Conservation (phyloP, 768 basidiomycete genomes). For the Lentinula lateritia region DNA sequence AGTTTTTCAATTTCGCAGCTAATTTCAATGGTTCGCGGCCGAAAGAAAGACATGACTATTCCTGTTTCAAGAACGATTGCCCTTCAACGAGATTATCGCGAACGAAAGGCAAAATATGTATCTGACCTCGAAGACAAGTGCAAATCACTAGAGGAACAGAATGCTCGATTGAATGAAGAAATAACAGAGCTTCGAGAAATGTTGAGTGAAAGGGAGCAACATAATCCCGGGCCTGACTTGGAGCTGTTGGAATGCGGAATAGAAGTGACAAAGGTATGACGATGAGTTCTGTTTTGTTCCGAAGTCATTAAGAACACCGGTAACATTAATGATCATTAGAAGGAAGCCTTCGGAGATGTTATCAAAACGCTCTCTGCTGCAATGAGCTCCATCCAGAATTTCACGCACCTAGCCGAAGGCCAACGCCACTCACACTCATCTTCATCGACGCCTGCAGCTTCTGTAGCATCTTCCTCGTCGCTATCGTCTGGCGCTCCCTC, state of each 20-base stretch:
- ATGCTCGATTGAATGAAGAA: neutral
- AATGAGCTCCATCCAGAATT: neutral
- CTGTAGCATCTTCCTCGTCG: neutral
- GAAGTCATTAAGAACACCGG: neutral
- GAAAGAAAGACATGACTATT: conserved; percentile 4
- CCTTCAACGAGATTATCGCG: conserved; percentile 6
- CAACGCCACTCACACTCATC: neutral
- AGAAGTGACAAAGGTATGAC: neutral
- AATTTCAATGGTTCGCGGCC: conserved; percentile 5
- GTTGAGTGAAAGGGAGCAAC: too few relatives aligned
- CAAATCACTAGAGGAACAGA: conserved; percentile 1
- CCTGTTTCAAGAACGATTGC: neutral
- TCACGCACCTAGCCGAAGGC: neutral
- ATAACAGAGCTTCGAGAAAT: neutral
- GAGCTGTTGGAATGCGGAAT: neutral
- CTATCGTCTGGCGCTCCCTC: neutral
- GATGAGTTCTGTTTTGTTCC: neutral
- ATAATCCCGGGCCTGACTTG: neutral
- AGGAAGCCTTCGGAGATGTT: neutral
- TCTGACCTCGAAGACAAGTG: conserved; percentile 6
- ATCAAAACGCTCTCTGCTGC: neutral
- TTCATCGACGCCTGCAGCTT: neutral
- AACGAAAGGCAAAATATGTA: neutral
- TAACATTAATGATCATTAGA: neutral
- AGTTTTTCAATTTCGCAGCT: neutral